Evolutionary conservation across 2,329 filamentous ascomycete species (phyloP), one percentile per base, ranked within the genome.

Genomic region (Epichloe scottii): DNA sequence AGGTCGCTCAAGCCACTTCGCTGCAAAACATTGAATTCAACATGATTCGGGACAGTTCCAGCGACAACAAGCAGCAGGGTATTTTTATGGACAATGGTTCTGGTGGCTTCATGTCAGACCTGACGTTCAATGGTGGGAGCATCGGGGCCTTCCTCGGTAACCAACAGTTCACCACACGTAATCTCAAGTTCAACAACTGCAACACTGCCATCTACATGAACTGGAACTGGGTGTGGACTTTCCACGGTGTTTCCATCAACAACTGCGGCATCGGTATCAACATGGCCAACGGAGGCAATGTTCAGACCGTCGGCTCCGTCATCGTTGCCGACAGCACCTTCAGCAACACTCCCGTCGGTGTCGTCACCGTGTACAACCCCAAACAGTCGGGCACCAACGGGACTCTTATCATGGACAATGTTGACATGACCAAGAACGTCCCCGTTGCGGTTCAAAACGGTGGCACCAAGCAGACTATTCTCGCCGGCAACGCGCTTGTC

Each of bases 211-310:
- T 95, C 56, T 88, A 79, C 70, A 85, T 93, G 82, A 89, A 89
- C 73, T 95, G 89, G 89, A 87, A 91, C 71, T 95, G 89, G 89
- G 74, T 82, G 17, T 94, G 86, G 84, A 81, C 84, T 43, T 80
- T 93, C 68, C 88, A 91, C 64, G 85, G 79, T 37, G 59, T 94
- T 38, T 76, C 71, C 44, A 87, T 94, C 68, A 82, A 88, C 65
- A 81, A 84, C 63, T 87, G 84, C 63, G 70, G 73, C n/a, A 69
- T 90, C 39, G 89, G 87, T 51, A 72, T 94, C 55, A 85, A 94
- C 68, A 88, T 95, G 81, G 79, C 84, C 49, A 79, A 77, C 46
- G 78, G 74, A 26, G 65, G 71, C 34, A 70, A 74, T n/a, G 58
- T 62, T 58, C 86, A 93, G 70, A 85, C 81, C 11, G 89, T 95